Percentiles rank a stretch among this genome's conserved stretches.
Conservation (phyloP, 2,329 filamentous ascomycete species). For the Trichophyton schoenleinii region DNA sequence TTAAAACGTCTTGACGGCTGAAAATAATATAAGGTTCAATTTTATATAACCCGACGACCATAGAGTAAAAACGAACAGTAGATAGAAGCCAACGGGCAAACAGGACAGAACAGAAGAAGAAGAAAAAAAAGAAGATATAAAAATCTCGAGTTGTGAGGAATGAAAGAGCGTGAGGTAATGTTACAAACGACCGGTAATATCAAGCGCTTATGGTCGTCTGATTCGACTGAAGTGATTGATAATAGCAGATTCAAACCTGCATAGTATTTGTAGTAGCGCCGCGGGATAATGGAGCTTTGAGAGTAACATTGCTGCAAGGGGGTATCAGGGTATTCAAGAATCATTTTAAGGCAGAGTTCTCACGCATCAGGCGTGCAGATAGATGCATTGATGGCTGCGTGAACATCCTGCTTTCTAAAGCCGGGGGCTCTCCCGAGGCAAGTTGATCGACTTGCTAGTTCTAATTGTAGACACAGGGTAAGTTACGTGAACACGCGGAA, state of each 20-base stretch:
- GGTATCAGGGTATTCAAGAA: too few species aligned
- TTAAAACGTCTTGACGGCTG: too few species aligned
- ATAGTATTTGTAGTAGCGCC: too few species aligned
- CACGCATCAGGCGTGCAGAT: neutral
- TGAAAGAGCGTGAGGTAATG: neutral
- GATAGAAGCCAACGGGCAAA: neutral
- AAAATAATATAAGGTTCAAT: neutral
- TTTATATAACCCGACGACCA: neutral
- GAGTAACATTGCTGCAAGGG: too few species aligned
- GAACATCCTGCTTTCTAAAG: slow-evolving; percentile 22
- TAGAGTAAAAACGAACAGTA: neutral
- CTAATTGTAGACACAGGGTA: slow-evolving; percentile 7
- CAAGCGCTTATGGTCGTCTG: too few species aligned
- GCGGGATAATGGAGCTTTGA: too few species aligned
- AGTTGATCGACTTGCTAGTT: slow-evolving; percentile 18
- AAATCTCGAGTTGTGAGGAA: neutral
- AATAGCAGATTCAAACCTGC: too few species aligned
- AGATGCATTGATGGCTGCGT: slow-evolving; percentile 18
- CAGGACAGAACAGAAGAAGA: neutral
- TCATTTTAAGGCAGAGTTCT: neutral
- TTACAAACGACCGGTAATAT: neutral
- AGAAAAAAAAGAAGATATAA: neutral
- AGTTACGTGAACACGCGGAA: neutral
- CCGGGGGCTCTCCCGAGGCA: slow-evolving; percentile 26
- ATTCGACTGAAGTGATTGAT: too few species aligned